Percentiles rank a stretch among this genome's conserved stretches.
phyloP scores from a whole-genome alignment of 768 basidiomycete species.

The Rhizopogon salebrosus region DNA sequence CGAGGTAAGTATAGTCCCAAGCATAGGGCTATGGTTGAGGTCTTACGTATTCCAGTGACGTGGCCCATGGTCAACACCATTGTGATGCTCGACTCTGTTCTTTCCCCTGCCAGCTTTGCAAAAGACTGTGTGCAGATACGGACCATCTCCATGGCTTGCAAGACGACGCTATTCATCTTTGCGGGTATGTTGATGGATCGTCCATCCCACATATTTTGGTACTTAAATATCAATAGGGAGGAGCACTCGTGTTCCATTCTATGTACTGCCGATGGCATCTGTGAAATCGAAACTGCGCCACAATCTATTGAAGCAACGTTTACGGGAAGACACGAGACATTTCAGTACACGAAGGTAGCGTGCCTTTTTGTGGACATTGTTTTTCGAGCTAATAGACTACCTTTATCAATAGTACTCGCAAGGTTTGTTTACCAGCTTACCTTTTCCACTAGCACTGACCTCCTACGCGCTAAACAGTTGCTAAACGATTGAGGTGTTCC shows the following conservation, averaged over 20 bases:
- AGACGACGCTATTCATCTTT: constrained; percentile 40
- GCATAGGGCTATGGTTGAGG: background rate
- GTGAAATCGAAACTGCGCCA: constrained; percentile 54
- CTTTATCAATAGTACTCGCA: constrained; percentile 42
- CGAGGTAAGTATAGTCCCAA: constrained; percentile 28
- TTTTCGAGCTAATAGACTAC: background rate
- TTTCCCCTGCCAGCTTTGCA: constrained; percentile 49
- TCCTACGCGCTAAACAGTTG: constrained; percentile 24
- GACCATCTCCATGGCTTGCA: constrained; percentile 52
- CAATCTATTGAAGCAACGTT: constrained; percentile 60
- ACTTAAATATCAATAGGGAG: constrained; percentile 32
- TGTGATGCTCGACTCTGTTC: constrained; percentile 54
- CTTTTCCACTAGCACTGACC: background rate
- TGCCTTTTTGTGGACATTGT: background rate
- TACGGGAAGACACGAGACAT: constrained; percentile 53
- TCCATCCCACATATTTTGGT: constrained; percentile 2
- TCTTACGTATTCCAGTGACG: constrained; percentile 30
- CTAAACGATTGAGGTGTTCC: constrained; percentile 46
- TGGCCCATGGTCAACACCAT: constrained; percentile 39
- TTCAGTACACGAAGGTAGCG: constrained; percentile 58
- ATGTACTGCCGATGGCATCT: constrained; percentile 46
- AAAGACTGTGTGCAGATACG: constrained; percentile 40
- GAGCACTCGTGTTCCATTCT: constrained; percentile 39
- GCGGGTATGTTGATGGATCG: constrained; percentile 37
- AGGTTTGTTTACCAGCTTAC: constrained; percentile 26